These are phyloP conservation scores for Neoboletus brunneissimus DNA, from an alignment of 768 basidiomycete genomes.

Conservation along the genomic window DNA sequence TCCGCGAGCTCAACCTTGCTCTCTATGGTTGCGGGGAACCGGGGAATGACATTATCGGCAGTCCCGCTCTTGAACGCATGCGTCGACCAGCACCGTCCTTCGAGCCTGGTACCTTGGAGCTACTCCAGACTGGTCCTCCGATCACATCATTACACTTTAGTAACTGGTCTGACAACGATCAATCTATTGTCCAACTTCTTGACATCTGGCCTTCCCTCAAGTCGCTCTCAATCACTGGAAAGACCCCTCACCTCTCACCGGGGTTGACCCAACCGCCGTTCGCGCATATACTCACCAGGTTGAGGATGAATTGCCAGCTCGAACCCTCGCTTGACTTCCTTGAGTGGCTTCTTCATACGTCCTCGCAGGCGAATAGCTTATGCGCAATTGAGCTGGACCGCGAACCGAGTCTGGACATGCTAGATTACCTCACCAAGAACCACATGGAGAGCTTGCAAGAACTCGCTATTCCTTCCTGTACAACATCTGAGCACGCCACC, in stretches of 20 bases:
- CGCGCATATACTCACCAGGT: constrained; percentile 46
- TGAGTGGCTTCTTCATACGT: constrained; percentile 66
- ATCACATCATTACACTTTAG: constrained; percentile 56
- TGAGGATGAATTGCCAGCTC: constrained; percentile 66
- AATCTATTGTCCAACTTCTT: constrained; percentile 58
- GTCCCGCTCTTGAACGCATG: constrained; percentile 45
- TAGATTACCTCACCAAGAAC: constrained; percentile 52
- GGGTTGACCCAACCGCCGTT: constrained; percentile 39
- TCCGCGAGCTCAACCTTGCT: constrained; percentile 55
- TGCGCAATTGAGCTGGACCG: constrained; percentile 56
- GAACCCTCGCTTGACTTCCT: constrained; percentile 61
- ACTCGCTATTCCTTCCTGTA: constrained; percentile 56
- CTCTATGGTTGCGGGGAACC: constrained; percentile 58
- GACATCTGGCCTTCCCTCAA: constrained; percentile 58
- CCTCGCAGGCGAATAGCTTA: constrained; percentile 42
- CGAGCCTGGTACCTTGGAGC: constrained; percentile 47
- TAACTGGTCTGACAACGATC: constrained; percentile 68
- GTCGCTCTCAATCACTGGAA: constrained; percentile 57
- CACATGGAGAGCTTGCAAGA: constrained; percentile 51
- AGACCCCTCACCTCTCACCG: constrained; percentile 48
- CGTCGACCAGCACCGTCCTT: constrained; percentile 53
- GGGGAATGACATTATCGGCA: constrained; percentile 48
- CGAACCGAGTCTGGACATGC: constrained; percentile 52
- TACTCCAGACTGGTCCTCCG: constrained; percentile 53
- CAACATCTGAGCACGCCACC: constrained; percentile 44